phyloP scores from a whole-genome alignment of 129 eudicot genomes.

The Pseudognaphalium luteoalbum region DNA sequence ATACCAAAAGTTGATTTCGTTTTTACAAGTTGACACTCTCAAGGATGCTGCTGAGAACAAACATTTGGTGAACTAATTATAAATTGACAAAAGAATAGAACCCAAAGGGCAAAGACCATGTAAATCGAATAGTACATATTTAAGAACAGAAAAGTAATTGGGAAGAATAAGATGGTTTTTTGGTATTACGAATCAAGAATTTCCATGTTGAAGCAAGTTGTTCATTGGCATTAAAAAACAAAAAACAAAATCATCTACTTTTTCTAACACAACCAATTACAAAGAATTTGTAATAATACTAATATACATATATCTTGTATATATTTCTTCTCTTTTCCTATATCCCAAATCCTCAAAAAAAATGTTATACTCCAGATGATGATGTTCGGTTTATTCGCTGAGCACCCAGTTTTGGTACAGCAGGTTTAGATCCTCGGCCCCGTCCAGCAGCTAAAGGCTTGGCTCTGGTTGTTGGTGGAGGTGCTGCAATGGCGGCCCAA shows the following conservation, averaged over 20 bases:
- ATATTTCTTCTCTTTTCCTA: conserved; percentile 6
- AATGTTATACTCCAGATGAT: conserved; percentile 45
- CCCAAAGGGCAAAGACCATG: background rate
- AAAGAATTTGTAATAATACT: conserved; percentile 22
- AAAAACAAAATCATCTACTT: conserved; percentile 1
- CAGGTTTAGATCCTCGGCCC: conserved; percentile 64
- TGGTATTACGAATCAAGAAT: conserved; percentile 10
- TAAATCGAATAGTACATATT: no score
- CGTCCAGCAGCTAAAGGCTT: conserved; percentile 66
- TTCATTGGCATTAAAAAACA: background rate
- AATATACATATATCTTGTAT: conserved; percentile 23
- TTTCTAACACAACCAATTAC: conserved; percentile 14
- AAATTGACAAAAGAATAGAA: background rate
- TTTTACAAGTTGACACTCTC: background rate
- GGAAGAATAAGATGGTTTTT: background rate
- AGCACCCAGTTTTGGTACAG: conserved; percentile 74
- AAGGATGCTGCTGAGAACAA: no score
- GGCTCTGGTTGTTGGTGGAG: conserved; percentile 72
- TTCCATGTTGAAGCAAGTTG: background rate
- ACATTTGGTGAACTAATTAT: no score
- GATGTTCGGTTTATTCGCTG: conserved; percentile 84
- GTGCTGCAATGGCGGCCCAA: conserved; percentile 96
- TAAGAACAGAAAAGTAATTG: background rate
- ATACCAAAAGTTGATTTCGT: background rate
- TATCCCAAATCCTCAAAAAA: background rate